Base-by-base conservation (phyloP, 2,329 filamentous ascomycete genomes). In the Geosmithia morbida region DNA sequence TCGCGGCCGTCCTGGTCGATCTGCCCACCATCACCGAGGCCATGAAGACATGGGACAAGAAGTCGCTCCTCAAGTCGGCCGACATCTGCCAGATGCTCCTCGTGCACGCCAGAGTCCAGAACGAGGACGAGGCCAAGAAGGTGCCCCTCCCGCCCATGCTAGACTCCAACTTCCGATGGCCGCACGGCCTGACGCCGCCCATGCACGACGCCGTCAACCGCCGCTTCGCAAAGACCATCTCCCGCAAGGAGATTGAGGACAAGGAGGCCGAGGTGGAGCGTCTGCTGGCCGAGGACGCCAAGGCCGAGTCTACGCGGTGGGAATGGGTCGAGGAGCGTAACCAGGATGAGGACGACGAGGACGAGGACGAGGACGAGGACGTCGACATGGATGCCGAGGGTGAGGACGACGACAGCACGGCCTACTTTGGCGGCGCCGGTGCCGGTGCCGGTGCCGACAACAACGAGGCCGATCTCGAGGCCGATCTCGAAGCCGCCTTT, bases 31-130 rank as follows among this genome's bases (percentile, higher is more conserved):
- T 95, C 49, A 81, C 89, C 5, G 88, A 95, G 60, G 83, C 81
- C 7, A 88, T 92, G 83, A 95, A 95, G 70, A 89, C 85, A 50
- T 95, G 87, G 85, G 88, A 94, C 60, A 82, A 82, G 57, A 87
- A 85, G 57, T 77, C 81, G 17, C 87, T 89, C 70, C 87, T 89
- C 69, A 95, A 95, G 66, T 85, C 85, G 8, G 84, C 85, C 30
- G 88, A 95, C 58, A 78, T 94, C 33, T 87, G 83, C 54, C 87
- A 94, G 66, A 94, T 95, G 85, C 74, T 94, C 37, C 67, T 94
- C 7, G 85, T 90, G 1, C 77, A 88, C 49, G 81, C 83, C 8
- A 69, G 65, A 30, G 82, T 90, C 17, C 66, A 70, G 44, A 81
- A 64, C 47, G 82, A 86, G 52, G 66, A 72, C n/a, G 81, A 85